A percentile compares a stretch with the other conserved stretches of the same genome.
phyloP scores from a whole-genome alignment of 73 alveolate genomes.

The Paramecium sonneborni region DNA sequence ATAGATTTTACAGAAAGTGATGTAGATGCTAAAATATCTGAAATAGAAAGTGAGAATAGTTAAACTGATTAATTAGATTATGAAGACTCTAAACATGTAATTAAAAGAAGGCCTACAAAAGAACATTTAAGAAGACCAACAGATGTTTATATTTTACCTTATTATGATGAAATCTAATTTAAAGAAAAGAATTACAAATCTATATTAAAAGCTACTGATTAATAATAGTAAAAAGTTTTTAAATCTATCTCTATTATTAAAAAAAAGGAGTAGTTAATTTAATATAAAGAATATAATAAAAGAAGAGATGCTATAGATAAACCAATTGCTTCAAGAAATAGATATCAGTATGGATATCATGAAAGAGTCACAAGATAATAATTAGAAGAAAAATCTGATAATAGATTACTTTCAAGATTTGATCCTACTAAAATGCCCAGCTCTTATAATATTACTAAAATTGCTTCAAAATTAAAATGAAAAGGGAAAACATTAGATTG shows the following conservation, averaged over 20 bases:
- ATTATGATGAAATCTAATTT: not conserved
- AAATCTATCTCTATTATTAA: not conserved
- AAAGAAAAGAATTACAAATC: not conserved
- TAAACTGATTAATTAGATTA: not conserved
- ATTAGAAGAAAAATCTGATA: not conserved
- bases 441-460: not conserved
- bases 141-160: constrained; percentile 2
- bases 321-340: not conserved
- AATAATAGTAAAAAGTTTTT: not conserved
- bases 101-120: not conserved
- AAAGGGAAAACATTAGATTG: not conserved
- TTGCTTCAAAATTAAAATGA: not conserved
- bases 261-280: not conserved
- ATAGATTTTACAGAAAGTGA: not conserved
- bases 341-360: constrained; percentile 50
- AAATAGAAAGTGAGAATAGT: not conserved
- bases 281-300: not conserved
- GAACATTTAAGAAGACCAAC: constrained; percentile 38
- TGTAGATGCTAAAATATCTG: not conserved
- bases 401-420: not conserved
- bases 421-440: constrained; percentile 27
- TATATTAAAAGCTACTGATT: not conserved
- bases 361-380: not conserved
- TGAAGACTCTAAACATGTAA: not conserved
- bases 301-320: not conserved